Conservation (phyloP, 2,329 filamentous ascomycete genomes). For the Pyrenochaeta sp. region DNA sequence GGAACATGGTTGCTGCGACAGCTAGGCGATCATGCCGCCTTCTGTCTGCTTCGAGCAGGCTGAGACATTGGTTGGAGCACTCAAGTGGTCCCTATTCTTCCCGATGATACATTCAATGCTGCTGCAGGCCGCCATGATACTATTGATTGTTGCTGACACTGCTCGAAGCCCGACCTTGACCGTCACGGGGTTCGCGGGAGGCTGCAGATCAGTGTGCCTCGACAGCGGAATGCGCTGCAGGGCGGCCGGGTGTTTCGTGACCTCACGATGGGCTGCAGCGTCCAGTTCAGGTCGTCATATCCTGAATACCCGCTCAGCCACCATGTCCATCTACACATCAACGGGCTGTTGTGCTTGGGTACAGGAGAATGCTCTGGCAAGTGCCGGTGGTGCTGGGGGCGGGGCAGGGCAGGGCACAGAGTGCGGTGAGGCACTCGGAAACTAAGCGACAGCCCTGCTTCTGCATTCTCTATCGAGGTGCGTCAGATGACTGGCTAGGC, state of each 20-base stretch:
- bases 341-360: constrained; percentile 47
- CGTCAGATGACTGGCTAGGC: constrained; percentile 44
- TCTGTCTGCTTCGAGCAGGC: constrained; percentile 30
- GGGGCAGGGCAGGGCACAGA: constrained; percentile 22
- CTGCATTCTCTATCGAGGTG: constrained; percentile 33
- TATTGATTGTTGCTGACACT: constrained; percentile 32
- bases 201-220: constrained; percentile 46
- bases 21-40: constrained; percentile 26
- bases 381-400: constrained; percentile 27
- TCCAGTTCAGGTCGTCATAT: constrained; percentile 33
- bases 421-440: constrained; percentile 36
- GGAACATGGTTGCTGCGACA: constrained; percentile 23
- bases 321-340: constrained; percentile 45
- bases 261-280: constrained; percentile 34
- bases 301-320: constrained; percentile 43
- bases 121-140: constrained; percentile 47
- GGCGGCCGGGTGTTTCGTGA: constrained; percentile 42
- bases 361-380: constrained; percentile 38
- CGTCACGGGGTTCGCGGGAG: constrained; percentile 48
- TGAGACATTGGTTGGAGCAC: constrained; percentile 42
- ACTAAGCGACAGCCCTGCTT: constrained; percentile 35
- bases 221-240: constrained; percentile 42
- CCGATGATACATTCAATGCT: constrained; percentile 40
- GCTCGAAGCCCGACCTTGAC: constrained; percentile 38
- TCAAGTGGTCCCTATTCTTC: constrained; percentile 35